Conservation (phyloP, 306 rosid genomes). For the Alnus glutinosa region DNA sequence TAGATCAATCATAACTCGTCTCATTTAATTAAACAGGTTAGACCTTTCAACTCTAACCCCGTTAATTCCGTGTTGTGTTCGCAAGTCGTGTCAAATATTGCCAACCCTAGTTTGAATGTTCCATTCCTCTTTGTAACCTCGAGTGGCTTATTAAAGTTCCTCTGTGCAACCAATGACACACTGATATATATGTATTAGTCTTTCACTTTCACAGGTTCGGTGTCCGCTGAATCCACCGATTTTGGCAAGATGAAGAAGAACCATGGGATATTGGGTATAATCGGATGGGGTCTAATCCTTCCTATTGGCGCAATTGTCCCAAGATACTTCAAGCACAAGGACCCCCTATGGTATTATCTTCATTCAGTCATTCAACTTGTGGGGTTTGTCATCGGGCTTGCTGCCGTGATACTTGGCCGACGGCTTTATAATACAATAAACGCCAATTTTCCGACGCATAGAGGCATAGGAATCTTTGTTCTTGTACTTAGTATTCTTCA, state of each 20-base stretch:
- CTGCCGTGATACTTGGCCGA: conserved; percentile 76
- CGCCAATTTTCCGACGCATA: conserved; percentile 75
- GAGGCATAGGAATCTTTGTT: conserved; percentile 89
- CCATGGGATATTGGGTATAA: conserved; percentile 81
- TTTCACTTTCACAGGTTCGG: conserved; percentile 46
- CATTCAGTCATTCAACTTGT: conserved; percentile 78
- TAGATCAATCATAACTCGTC: no score
- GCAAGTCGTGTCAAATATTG: no score
- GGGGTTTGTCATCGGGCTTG: conserved; percentile 81
- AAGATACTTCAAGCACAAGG: conserved; percentile 90
- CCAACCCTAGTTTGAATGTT: not conserved
- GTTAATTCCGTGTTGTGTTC: no score
- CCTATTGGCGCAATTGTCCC: conserved; percentile 90
- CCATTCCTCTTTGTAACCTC: not conserved
- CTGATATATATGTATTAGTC: not conserved
- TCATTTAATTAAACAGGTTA: no score
- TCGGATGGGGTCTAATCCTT: conserved; percentile 92
- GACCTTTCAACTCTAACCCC: no score
- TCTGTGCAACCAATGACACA: conserved; percentile 4
- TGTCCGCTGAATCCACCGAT: conserved; percentile 39
- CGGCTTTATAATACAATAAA: conserved; percentile 63
- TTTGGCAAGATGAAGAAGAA: conserved; percentile 66
- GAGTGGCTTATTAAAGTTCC: not conserved
- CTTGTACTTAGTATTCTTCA: conserved; percentile 86
- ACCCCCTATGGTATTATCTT: conserved; percentile 92